A percentile compares a stretch with the other conserved stretches of the same genome.
phyloP scores from a whole-genome alignment of 164 flowering plant genomes.

The Magnolia changhungtana region DNA sequence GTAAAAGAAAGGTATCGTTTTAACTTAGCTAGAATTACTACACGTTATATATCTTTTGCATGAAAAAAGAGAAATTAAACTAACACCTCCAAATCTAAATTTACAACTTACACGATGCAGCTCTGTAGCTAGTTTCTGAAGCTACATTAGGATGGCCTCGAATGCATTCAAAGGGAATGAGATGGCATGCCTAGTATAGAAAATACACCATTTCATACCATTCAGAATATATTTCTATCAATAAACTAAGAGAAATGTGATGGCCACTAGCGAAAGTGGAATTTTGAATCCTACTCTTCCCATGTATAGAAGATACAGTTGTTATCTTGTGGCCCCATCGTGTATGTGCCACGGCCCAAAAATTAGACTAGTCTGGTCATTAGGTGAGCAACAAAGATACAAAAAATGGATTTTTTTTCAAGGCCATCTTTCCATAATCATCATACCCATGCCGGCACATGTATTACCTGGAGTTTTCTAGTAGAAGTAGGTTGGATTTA shows the following conservation, averaged over 20 bases:
- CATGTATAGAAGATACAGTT: background rate
- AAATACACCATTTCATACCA: background rate
- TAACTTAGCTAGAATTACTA: background rate
- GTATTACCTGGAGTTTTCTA: no score
- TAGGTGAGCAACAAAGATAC: background rate
- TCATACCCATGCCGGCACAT: no score
- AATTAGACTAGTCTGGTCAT: background rate
- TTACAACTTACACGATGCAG: constrained; percentile 71
- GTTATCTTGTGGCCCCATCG: background rate
- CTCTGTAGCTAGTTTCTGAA: constrained; percentile 84
- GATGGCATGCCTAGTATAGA: constrained; percentile 51
- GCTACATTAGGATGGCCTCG: constrained; percentile 59
- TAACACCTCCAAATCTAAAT: background rate
- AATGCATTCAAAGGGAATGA: constrained; percentile 62
- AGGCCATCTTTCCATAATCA: background rate
- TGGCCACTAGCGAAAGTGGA: background rate
- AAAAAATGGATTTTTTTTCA: background rate
- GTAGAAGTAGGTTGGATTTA: no score
- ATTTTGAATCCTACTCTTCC: background rate
- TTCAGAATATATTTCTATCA: no score
- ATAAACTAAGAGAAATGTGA: background rate
- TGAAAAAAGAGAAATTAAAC: background rate
- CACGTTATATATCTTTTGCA: background rate
- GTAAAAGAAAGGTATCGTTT: background rate
- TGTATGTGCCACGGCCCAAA: background rate